Base-by-base conservation (phyloP, 176 grass and related monocot genomes). In the Olyra latifolia region DNA sequence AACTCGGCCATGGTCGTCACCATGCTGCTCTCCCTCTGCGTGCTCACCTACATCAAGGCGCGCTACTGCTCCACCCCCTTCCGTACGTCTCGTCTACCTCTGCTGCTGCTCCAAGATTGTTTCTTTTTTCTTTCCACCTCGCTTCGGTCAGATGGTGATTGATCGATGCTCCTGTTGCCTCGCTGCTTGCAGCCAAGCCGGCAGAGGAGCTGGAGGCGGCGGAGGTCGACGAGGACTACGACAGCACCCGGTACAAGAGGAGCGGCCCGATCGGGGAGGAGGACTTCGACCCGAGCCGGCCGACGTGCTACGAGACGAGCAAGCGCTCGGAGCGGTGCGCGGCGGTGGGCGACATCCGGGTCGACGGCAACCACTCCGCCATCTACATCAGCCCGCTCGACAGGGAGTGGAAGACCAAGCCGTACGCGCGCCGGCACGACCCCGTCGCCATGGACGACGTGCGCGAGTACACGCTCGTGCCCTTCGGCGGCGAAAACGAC, bases 351-450 rank as follows among this genome's bases (percentile, higher is more conserved):
- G 95, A 98, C 82, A 67, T 94, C 57, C 75, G 88, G 0, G 88
- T 98, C 2, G 77, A 88, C 43, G 95, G 90, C 39, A 88, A 91
- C 67, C 74, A 82, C 66, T 89, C 87, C 57, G 62, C 15, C 29
- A 89, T 98, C 75, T 92, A 92, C 88, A 83, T 94, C 59, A 71
- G 29, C 71, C 92, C 87, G 39, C 71, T 87, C 0, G n/a, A 38
- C 15, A 82, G 62, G 5, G 88, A 87, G 32, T 92, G 90, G 95
- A 72, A 55, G 8, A 92, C 89, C 27, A 98, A 91, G 43, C 95
- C 95, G 5, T 94, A 98, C 88, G 88, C 90, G 52, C 79, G 95
- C 0, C 91, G 38, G 3, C 92, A 94, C 86, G 92, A 98, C 85
- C 5, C 77, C 8, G 83, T 92, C 6, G 95, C 95, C 70, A 85